Conservation (phyloP, 139 green algal genomes). For the Choricystis sp. region DNA sequence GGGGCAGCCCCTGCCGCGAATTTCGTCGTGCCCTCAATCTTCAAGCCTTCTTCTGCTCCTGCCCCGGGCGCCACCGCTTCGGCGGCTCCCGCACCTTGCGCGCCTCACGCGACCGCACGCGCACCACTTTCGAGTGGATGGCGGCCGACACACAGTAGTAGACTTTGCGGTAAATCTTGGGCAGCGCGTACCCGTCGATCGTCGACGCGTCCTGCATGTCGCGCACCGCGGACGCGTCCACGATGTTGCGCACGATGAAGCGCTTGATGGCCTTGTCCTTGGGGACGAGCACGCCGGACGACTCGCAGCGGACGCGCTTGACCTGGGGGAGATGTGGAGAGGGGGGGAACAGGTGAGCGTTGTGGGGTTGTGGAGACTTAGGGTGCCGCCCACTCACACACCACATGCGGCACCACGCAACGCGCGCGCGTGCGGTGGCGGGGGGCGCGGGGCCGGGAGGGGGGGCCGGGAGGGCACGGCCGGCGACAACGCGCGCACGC, state of each 20-base stretch:
- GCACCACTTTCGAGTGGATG: conserved; percentile 98
- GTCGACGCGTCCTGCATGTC: conserved; percentile 94
- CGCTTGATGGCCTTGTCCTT: conserved; percentile 99
- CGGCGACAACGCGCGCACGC: too few species aligned
- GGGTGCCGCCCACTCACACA: background rate
- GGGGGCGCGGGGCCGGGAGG: too few species aligned
- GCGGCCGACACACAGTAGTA: conserved; percentile 98
- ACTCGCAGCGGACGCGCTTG: conserved; percentile 84
- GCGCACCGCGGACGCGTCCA: conserved; percentile 93
- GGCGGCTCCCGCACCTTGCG: conserved; percentile 84
- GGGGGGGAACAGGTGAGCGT: background rate
- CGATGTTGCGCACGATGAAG: conserved; percentile 94
- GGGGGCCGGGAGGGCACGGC: too few species aligned
- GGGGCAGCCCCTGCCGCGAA: too few species aligned
- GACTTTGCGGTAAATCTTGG: conserved; percentile 99
- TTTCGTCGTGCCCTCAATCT: too few species aligned
- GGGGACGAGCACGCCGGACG: conserved; percentile 80
- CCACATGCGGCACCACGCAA: background rate
- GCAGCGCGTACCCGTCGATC: conserved; percentile 82
- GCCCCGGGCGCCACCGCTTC: conserved; percentile 18
- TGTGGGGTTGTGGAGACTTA: background rate
- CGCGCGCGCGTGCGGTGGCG: too few species aligned
- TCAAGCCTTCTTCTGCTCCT: too few species aligned
- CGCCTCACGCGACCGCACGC: conserved; percentile 76
- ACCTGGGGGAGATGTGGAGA: conserved; percentile 31